Evolutionary conservation across 805 yeast species (phyloP).

Genomic region (Pichia paraexigua): DNA sequence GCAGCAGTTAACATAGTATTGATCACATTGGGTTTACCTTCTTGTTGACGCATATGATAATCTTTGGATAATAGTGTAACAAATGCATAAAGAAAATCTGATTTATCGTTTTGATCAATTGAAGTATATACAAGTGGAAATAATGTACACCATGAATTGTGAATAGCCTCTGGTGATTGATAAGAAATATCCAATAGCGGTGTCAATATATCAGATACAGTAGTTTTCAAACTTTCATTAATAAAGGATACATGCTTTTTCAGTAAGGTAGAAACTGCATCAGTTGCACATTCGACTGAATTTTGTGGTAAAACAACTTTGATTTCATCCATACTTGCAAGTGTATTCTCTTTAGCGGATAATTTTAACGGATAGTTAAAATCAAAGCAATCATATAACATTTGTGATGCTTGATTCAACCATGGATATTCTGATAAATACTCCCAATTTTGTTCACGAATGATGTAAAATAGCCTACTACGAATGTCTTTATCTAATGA

Average conservation of each 20-base stretch:
- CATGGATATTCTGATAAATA: constrained; percentile 86
- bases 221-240: constrained; percentile 25
- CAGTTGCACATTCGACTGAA: constrained; percentile 10
- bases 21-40: constrained; percentile 77
- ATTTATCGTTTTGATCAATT: constrained; percentile 69
- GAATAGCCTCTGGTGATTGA: constrained; percentile 71
- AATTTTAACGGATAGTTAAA: constrained; percentile 39
- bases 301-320: constrained; percentile 25
- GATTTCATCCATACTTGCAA: constrained; percentile 46
- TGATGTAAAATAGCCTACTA: constrained; percentile 74
- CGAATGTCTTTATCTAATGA: constrained; percentile 72
- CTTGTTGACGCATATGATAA: constrained; percentile 86
- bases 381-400: constrained; percentile 73
- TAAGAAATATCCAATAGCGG: constrained; percentile 80
- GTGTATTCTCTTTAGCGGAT: constrained; percentile 38
- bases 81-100: constrained; percentile 75
- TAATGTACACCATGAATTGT: constrained; percentile 71
- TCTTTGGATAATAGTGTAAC: constrained; percentile 80
- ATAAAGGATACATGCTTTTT: constrained; percentile 21
- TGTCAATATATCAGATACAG: constrained; percentile 51
- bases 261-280: constrained; percentile 15
- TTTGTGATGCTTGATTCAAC: constrained; percentile 88
- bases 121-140: constrained; percentile 77
- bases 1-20: constrained; percentile 79
- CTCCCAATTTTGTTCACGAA: constrained; percentile 98